Evolutionary conservation across 1,284 basidiomycete species (phyloP).

Genomic region (Cryptococcus sp.): DNA sequence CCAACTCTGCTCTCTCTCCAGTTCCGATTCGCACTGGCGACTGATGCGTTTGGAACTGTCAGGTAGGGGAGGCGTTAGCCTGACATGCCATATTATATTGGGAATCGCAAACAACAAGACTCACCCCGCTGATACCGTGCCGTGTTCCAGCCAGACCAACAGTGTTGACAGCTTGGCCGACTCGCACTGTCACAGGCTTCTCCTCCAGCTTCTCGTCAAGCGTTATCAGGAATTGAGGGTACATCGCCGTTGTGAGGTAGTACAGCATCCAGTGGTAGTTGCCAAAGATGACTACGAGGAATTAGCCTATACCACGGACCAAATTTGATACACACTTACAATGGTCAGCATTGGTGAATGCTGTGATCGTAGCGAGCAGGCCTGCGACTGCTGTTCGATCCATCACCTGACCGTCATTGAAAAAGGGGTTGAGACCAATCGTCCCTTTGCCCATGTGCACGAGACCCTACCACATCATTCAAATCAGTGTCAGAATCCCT

Average conservation of each 20-base stretch:
- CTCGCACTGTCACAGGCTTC: slow-evolving; percentile 86
- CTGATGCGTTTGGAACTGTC: slow-evolving; percentile 87
- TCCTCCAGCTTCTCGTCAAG: slow-evolving; percentile 86
- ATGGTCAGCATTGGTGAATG: slow-evolving; percentile 89
- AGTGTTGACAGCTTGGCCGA: slow-evolving; percentile 71
- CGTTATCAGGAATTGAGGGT: slow-evolving; percentile 96
- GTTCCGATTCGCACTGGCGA: slow-evolving; percentile 94
- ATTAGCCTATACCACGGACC: neutral
- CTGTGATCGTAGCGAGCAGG: slow-evolving; percentile 79
- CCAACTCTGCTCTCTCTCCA: slow-evolving; percentile 90
- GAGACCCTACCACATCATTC: slow-evolving; percentile 60
- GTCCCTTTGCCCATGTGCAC: slow-evolving; percentile 99
- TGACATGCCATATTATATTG: neutral
- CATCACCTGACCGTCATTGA: slow-evolving; percentile 88
- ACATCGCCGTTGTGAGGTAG: slow-evolving; percentile 94
- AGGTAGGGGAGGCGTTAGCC: neutral
- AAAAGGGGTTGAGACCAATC: slow-evolving; percentile 97
- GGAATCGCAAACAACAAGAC: slow-evolving; percentile 27
- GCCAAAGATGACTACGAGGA: slow-evolving; percentile 76
- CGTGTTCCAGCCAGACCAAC: slow-evolving; percentile 52
- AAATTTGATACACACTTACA: slow-evolving; percentile 62
- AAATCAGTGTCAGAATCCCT: neutral
- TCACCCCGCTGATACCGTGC: slow-evolving; percentile 53
- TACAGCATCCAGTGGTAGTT: slow-evolving; percentile 99
- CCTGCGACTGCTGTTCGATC: slow-evolving; percentile 88